Percentiles rank a stretch among this genome's conserved stretches.
Evolutionary conservation across 2,329 filamentous ascomycete species (phyloP).

Genomic region (Colletotrichum siamense): DNA sequence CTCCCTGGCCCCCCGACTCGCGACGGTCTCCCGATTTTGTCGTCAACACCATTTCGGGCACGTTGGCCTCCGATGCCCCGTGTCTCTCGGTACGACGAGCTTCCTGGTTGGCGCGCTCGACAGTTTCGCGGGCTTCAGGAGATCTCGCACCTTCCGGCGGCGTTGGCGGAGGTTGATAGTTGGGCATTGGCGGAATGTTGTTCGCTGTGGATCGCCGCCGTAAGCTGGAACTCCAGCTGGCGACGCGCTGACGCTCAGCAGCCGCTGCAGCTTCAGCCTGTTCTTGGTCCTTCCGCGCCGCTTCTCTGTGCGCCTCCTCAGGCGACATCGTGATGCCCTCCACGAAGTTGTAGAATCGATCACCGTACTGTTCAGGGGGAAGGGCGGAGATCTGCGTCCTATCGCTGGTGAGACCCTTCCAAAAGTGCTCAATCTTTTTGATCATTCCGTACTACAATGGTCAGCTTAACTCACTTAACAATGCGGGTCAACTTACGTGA

Average conservation of each 20-base stretch:
- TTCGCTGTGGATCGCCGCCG: constrained; percentile 35
- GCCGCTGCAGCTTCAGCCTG: constrained; percentile 49
- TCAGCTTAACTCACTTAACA: constrained; percentile 1
- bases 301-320: constrained; percentile 80
- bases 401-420: constrained; percentile 89
- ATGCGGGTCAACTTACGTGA: constrained; percentile 69
- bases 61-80: constrained; percentile 48
- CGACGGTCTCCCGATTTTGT: constrained; percentile 45
- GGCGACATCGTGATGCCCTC: constrained; percentile 87
- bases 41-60: constrained; percentile 67
- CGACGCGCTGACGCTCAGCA: constrained; percentile 37
- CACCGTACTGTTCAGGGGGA: constrained; percentile 87
- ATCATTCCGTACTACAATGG: constrained; percentile 81
- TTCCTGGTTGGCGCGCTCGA: constrained; percentile 45
- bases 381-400: constrained; percentile 91
- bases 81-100: constrained; percentile 38
- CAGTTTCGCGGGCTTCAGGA: constrained; percentile 44
- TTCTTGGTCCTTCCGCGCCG: constrained; percentile 63
- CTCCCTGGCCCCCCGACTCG: constrained; percentile 61
- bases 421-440: constrained; percentile 95
- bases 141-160: constrained; percentile 36
- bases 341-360: constrained; percentile 93
- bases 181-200: constrained; percentile 47
- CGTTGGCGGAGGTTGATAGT: constrained; percentile 49
- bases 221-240: constrained; percentile 41